A percentile compares a stretch with the other conserved stretches of the same genome.
phyloP scores from a whole-genome alignment of 1,284 basidiomycete genomes.

The Moniliophthora roreri region DNA sequence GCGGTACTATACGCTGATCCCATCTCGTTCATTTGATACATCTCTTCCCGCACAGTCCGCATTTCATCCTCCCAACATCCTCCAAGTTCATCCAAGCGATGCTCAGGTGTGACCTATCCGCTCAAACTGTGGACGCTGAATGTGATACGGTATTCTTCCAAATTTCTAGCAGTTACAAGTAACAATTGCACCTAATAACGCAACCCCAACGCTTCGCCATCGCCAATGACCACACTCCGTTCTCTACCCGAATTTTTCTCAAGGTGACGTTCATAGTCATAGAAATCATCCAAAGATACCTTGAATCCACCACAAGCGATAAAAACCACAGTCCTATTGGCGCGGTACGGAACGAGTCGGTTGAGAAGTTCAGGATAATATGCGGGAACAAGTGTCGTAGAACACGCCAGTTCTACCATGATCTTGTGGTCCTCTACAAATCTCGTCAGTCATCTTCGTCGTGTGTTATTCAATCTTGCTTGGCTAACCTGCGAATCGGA shows the following conservation, averaged over 20 bases:
- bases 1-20: no score
- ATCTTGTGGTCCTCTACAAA: conserved; percentile 69
- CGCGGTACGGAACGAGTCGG: conserved; percentile 39
- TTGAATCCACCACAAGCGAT: conserved; percentile 76
- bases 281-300: conserved; percentile 51
- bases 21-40: no score
- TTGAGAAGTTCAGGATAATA: conserved; percentile 59
- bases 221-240: conserved; percentile 37
- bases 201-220: conserved; percentile 33
- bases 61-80: no score
- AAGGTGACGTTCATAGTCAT: conserved; percentile 43
- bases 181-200: no score
- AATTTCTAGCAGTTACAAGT: no score
- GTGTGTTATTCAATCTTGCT: not conserved
- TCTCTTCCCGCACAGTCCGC: no score
- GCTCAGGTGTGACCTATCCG: no score
- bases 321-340: conserved; percentile 50
- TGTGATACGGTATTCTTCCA: no score
- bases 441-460: conserved; percentile 9
- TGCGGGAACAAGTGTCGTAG: conserved; percentile 64
- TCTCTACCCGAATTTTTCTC: conserved; percentile 22
- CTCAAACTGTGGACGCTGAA: no score
- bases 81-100: no score
- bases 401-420: conserved; percentile 70
- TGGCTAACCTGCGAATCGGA: conserved; percentile 56